A percentile compares a stretch with the other conserved stretches of the same genome.
These are phyloP conservation scores for Bromus sterilis DNA, from an alignment of 176 grass and related monocot species.

Conservation along the genomic window DNA sequence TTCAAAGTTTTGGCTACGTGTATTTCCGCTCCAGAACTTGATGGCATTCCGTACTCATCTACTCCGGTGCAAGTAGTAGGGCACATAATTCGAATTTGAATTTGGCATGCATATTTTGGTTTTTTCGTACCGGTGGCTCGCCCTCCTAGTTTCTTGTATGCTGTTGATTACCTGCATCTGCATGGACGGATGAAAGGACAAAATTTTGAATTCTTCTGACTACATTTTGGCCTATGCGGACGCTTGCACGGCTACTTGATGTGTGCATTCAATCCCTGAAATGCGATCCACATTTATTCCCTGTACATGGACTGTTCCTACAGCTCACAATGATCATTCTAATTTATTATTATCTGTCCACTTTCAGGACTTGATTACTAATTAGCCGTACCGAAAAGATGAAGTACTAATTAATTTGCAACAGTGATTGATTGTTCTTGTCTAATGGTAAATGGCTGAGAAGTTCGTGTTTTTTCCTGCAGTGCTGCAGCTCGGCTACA, in stretches of 20 bases:
- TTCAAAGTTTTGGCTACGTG: not conserved
- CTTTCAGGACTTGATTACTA: slow-evolving; percentile 5
- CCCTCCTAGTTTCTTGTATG: not conserved
- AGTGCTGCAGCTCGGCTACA: slow-evolving; percentile 85
- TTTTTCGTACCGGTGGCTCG: not conserved
- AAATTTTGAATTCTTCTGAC: not conserved
- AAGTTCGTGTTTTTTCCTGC: not conserved
- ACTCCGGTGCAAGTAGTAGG: too few relatives aligned
- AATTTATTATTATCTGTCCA: not conserved
- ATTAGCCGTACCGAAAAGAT: not conserved
- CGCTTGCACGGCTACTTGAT: not conserved
- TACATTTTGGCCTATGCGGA: not conserved
- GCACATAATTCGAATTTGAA: not conserved
- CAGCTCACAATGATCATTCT: not conserved
- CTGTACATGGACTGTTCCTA: not conserved
- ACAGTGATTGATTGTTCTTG: not conserved
- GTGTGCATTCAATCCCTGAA: not conserved
- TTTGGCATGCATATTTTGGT: not conserved
- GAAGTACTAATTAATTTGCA: not conserved
- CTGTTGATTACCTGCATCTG: not conserved
- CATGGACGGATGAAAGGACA: slow-evolving; percentile 16
- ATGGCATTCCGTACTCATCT: not conserved
- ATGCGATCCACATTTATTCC: not conserved
- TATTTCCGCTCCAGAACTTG: not conserved
- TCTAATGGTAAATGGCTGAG: slow-evolving; percentile 1